These are phyloP conservation scores for Zea mays DNA, from an alignment of 176 grass and related monocot genomes.

Conservation along the genomic window Zm-B73-REFERENCE-NAM-5.0 NC_050096.1:95104501-95105000, in stretches of 20 bases:
- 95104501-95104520: not conserved
- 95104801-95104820: slow-evolving; percentile 95
- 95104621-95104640: slow-evolving; percentile 91
- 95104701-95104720: slow-evolving; percentile 83
- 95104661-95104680: slow-evolving; percentile 72
- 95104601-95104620: slow-evolving; percentile 96
- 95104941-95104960: slow-evolving; percentile 95
- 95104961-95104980: slow-evolving; percentile 82
- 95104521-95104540: slow-evolving; percentile 22
- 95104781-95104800: slow-evolving; percentile 76
- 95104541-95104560: not conserved
- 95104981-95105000: slow-evolving; percentile 96
- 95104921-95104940: slow-evolving; percentile 88
- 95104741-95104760: slow-evolving; percentile 92
- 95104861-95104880: slow-evolving; percentile 65
- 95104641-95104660: slow-evolving; percentile 91
- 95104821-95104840: slow-evolving; percentile 69
- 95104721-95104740: slow-evolving; percentile 84
- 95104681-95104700: slow-evolving; percentile 87
- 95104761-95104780: slow-evolving; percentile 82
- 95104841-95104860: slow-evolving; percentile 55
- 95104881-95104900: slow-evolving; percentile 86
- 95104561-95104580: slow-evolving; percentile 35
- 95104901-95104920: slow-evolving; percentile 98
- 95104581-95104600: slow-evolving; percentile 70